phyloP scores from a whole-genome alignment of 1,284 basidiomycete species.

The Microbotryomycetes sp. region DNA sequence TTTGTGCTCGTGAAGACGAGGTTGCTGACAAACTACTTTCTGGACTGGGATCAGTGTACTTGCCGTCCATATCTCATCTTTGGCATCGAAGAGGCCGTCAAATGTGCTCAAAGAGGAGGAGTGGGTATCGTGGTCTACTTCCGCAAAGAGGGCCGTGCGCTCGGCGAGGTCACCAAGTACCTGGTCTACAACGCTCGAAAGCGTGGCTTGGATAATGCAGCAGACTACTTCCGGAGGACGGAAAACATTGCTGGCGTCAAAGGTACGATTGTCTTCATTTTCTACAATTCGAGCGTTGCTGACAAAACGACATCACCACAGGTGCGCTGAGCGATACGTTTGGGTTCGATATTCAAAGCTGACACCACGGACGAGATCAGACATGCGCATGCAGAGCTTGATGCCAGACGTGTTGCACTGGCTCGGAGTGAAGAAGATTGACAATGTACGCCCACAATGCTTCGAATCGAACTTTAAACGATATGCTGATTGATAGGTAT shows the following conservation, averaged over 20 bases:
- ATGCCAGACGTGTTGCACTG: constrained; percentile 96
- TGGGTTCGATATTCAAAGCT: constrained; percentile 35
- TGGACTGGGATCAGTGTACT: constrained; percentile 59
- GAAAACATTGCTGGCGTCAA: constrained; percentile 81
- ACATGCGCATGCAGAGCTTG: constrained; percentile 88
- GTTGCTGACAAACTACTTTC: background rate
- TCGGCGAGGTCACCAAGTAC: constrained; percentile 65
- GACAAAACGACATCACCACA: background rate
- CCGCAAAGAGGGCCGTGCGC: constrained; percentile 83
- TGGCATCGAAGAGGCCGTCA: constrained; percentile 88
- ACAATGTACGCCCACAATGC: constrained; percentile 55
- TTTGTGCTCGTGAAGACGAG: background rate
- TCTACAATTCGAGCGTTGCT: background rate
- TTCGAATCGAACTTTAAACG: constrained; percentile 2
- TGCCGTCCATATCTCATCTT: constrained; percentile 75
- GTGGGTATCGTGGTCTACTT: constrained; percentile 92
- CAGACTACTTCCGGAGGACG: constrained; percentile 89
- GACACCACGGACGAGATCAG: constrained; percentile 54
- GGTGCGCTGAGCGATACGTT: background rate
- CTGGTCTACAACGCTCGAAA: constrained; percentile 88
- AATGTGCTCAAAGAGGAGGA: constrained; percentile 75
- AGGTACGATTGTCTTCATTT: background rate
- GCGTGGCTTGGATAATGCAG: constrained; percentile 82
- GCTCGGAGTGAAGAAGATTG: constrained; percentile 78
- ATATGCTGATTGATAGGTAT: background rate